These are phyloP conservation scores for Tieghemiomyces parasiticus DNA, from an alignment of 192 early-diverging fungal species.

Conservation along the genomic window DNA sequence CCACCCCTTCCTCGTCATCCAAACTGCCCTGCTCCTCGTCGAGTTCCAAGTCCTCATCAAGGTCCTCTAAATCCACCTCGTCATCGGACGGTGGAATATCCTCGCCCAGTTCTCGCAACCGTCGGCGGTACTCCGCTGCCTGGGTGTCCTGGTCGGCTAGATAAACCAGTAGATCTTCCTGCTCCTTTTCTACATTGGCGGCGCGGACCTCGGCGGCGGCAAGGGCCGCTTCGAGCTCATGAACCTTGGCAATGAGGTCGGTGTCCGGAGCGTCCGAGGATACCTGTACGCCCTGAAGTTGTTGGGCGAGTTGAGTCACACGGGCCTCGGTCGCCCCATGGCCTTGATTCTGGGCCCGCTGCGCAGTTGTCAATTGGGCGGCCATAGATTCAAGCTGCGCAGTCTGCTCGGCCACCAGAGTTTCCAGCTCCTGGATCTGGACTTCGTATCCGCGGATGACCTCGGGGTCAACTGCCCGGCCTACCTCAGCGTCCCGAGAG, in stretches of 20 bases:
- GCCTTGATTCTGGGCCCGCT: background rate
- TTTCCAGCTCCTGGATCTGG: slow-evolving; percentile 17
- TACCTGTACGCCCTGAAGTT: background rate
- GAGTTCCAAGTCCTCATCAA: slow-evolving; percentile 21
- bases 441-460: too few species aligned
- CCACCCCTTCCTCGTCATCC: too few species aligned
- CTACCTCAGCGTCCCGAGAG: too few species aligned
- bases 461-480: too few species aligned
- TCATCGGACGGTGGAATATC: slow-evolving; percentile 34
- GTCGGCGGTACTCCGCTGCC: slow-evolving; percentile 33
- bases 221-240: slow-evolving; percentile 16
- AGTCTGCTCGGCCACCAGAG: slow-evolving; percentile 14
- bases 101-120: slow-evolving; percentile 33
- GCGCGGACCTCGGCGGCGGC: slow-evolving; percentile 16
- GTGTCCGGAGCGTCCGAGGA: background rate
- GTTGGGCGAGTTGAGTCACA: background rate
- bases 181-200: slow-evolving; percentile 42
- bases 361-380: background rate
- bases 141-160: slow-evolving; percentile 70
- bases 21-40: too few species aligned
- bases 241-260: slow-evolving; percentile 17
- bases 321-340: background rate
- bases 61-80: slow-evolving; percentile 37
- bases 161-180: slow-evolving; percentile 72
- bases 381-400: slow-evolving; percentile 15